Conservation (phyloP, 768 basidiomycete genomes). For the Lepiota brunneoincarnata region DNA sequence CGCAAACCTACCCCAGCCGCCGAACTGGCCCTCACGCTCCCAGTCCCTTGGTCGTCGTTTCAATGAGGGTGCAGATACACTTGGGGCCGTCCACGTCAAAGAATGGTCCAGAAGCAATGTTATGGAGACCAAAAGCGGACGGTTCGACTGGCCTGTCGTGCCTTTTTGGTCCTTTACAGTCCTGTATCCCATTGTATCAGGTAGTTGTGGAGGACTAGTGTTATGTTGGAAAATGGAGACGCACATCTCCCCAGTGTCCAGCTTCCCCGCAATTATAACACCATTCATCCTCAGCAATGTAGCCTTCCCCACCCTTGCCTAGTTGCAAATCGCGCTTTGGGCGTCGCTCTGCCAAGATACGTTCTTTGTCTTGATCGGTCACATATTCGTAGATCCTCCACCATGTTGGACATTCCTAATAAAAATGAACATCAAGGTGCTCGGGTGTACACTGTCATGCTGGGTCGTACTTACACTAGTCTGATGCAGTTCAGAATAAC, state of each 20-base stretch:
- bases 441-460: not conserved
- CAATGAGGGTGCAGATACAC: conserved; percentile 19
- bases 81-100: conserved; percentile 38
- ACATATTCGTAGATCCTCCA: conserved; percentile 83
- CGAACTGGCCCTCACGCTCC: conserved; percentile 35
- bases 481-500: conserved; percentile 61
- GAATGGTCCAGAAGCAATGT: conserved; percentile 66
- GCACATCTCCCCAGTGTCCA: conserved; percentile 80
- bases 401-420: conserved; percentile 77
- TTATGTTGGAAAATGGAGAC: conserved; percentile 22
- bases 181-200: conserved; percentile 39
- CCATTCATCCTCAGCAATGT: conserved; percentile 71
- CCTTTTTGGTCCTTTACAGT: conserved; percentile 50
- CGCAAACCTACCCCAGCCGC: conserved; percentile 43
- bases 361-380: conserved; percentile 45
- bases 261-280: conserved; percentile 76
- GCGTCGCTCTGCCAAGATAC: conserved; percentile 44
- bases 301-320: conserved; percentile 77
- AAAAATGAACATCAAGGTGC: not conserved
- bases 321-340: conserved; percentile 46
- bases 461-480: conserved; percentile 49
- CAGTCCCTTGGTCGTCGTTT: conserved; percentile 37
- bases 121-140: conserved; percentile 68
- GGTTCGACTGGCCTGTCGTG: conserved; percentile 44
- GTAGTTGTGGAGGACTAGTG: not conserved